Evolutionary conservation across 192 early-diverging fungal genomes (phyloP).

Genomic region (Gryganskiella cystojenkinii): DNA sequence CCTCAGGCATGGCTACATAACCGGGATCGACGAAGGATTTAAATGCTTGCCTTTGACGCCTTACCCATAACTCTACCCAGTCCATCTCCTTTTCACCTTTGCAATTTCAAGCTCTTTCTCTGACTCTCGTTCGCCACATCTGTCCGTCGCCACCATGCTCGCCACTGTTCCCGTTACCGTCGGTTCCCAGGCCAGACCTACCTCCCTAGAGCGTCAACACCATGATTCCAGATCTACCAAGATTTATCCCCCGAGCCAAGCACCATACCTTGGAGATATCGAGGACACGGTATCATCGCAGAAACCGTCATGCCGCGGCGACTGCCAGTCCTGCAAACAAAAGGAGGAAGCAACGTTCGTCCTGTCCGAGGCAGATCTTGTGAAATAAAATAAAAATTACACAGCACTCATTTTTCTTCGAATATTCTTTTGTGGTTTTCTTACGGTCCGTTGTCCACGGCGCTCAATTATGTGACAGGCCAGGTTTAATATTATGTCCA

Average conservation of each 20-base stretch:
- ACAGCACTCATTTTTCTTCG: too few relatives aligned
- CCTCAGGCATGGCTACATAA: too few relatives aligned
- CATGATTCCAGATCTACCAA: neutral
- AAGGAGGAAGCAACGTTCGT: neutral
- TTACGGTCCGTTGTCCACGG: too few relatives aligned
- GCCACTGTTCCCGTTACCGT: too few relatives aligned
- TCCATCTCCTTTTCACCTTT: neutral
- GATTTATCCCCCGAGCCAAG: neutral
- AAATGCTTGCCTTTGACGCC: too few relatives aligned
- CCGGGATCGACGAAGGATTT: too few relatives aligned
- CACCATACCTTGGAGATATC: neutral
- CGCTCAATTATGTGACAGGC: too few relatives aligned
- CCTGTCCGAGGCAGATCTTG: neutral
- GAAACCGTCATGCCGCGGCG: slow-evolving; percentile 3
- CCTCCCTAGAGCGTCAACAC: neutral
- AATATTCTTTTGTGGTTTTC: too few relatives aligned
- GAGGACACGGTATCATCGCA: slow-evolving; percentile 2
- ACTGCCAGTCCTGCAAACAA: slow-evolving; percentile 13
- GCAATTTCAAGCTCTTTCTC: neutral
- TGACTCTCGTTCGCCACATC: neutral
- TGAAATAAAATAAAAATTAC: too few relatives aligned
- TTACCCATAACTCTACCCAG: too few relatives aligned
- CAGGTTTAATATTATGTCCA: too few relatives aligned
- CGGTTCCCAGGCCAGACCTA: too few relatives aligned
- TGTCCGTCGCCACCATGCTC: neutral